phyloP scores from a whole-genome alignment of 2,329 filamentous ascomycete species.

The Epichloe brachyelytri region DNA sequence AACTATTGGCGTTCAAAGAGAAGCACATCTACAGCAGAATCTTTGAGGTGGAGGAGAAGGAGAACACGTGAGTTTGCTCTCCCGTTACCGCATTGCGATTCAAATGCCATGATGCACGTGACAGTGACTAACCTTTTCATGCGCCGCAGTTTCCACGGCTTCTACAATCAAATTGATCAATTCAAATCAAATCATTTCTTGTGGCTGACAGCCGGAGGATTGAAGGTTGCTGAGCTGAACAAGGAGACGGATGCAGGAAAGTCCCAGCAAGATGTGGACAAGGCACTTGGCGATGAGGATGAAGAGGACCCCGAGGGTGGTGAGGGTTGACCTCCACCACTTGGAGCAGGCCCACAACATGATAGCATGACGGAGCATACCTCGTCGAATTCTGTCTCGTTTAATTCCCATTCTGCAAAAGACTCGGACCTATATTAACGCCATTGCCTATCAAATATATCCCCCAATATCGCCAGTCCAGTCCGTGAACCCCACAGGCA shows the following conservation, averaged over 20 bases:
- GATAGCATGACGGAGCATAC: too few relatives aligned
- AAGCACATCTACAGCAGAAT: constrained; percentile 84
- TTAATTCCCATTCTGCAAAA: too few relatives aligned
- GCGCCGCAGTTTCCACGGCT: constrained; percentile 51
- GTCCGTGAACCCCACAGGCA: too few relatives aligned
- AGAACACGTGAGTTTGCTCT: constrained; percentile 57
- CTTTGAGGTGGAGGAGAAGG: constrained; percentile 77
- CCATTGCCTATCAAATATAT: too few relatives aligned
- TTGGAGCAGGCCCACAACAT: too few relatives aligned
- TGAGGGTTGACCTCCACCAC: constrained; percentile 18
- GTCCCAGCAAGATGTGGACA: constrained; percentile 29
- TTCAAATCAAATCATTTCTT: constrained; percentile 61
- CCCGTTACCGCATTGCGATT: not conserved
- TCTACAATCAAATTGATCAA: constrained; percentile 69
- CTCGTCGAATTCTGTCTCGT: too few relatives aligned
- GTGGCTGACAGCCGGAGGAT: constrained; percentile 58
- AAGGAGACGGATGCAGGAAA: constrained; percentile 19
- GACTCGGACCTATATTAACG: too few relatives aligned
- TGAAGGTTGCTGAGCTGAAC: constrained; percentile 41
- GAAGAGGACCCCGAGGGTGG: constrained; percentile 36
- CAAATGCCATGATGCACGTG: too few relatives aligned
- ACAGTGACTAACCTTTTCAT: constrained; percentile 6
- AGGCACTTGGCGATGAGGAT: constrained; percentile 39
- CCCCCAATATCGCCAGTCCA: too few relatives aligned
- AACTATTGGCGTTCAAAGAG: constrained; percentile 84